phyloP scores from a whole-genome alignment of 2,329 filamentous ascomycete genomes.

The Microdochium paspali region DNA sequence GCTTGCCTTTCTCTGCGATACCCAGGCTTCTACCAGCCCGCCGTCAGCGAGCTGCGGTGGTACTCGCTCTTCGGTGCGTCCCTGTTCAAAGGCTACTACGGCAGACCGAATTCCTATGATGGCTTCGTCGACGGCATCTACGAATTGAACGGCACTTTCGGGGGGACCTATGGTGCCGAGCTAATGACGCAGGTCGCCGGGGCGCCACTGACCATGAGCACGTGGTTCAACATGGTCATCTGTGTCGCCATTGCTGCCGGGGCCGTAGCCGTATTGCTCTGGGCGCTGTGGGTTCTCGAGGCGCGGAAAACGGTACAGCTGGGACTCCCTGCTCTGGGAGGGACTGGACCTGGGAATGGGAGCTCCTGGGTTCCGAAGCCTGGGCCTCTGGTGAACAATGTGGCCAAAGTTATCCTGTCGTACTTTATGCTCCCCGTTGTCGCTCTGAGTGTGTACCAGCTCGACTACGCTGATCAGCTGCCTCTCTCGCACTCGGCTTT shows the following conservation, averaged over 20 bases:
- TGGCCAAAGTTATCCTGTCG: constrained; percentile 5
- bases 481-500: constrained; percentile 6
- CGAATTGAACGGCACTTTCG: constrained; percentile 54
- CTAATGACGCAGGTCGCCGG: constrained; percentile 60
- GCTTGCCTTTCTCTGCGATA: constrained; percentile 62
- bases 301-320: neutral
- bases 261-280: constrained; percentile 35
- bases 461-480: constrained; percentile 4
- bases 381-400: constrained; percentile 2
- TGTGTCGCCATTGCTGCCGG: constrained; percentile 50
- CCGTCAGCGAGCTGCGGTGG: constrained; percentile 58
- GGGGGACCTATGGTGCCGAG: constrained; percentile 45
- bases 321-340: constrained; percentile 2
- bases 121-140: constrained; percentile 49
- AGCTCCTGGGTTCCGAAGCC: constrained; percentile 1
- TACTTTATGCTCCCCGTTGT: constrained; percentile 9
- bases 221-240: constrained; percentile 63
- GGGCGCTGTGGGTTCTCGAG: neutral
- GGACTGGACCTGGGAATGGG: neutral
- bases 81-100: constrained; percentile 9
- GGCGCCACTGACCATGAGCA: constrained; percentile 48
- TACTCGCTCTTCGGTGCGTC: constrained; percentile 45
- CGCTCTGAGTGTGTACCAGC: constrained; percentile 7
- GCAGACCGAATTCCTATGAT: no score
- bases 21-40: constrained; percentile 65